These are phyloP conservation scores for Hysterium pulicare DNA, from an alignment of 2,329 filamentous ascomycete genomes.

Conservation along the genomic window DNA sequence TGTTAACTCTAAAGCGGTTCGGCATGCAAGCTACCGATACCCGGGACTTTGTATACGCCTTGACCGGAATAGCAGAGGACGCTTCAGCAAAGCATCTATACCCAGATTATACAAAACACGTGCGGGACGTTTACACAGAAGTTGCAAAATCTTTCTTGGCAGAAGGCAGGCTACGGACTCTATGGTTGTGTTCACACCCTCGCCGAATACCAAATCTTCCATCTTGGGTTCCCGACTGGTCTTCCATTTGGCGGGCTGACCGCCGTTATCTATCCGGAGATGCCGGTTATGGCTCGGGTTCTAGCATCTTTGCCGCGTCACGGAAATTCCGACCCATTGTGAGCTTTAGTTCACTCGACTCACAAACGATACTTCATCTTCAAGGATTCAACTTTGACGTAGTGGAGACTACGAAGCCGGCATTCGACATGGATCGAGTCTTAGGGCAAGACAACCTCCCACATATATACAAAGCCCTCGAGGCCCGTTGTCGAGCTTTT, in stretches of 20 bases:
- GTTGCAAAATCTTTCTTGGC: constrained; percentile 6
- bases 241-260: too few species aligned
- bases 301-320: constrained; percentile 6
- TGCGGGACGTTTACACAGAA: constrained; percentile 4
- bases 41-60: constrained; percentile 4
- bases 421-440: constrained; percentile 4
- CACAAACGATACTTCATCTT: constrained; percentile 5
- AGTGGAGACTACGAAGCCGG: constrained; percentile 2
- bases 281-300: too few species aligned
- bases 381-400: constrained; percentile 4
- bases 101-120: constrained; percentile 6
- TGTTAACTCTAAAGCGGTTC: constrained; percentile 5
- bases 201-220: constrained; percentile 3
- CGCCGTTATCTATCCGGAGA: too few species aligned
- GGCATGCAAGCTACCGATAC: constrained; percentile 4
- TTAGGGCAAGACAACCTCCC: constrained; percentile 1
- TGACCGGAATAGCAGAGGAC: constrained; percentile 5
- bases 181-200: constrained; percentile 6
- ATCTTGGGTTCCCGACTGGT: constrained; percentile 8
- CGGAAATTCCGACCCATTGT: constrained; percentile 1
- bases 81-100: constrained; percentile 2
- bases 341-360: constrained; percentile 4
- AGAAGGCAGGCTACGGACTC: constrained; percentile 2
- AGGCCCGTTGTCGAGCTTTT: constrained; percentile 6
- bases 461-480: constrained; percentile 4